These are phyloP conservation scores for Pseudonectria buxi DNA, from an alignment of 2,329 filamentous ascomycete genomes.

Conservation along the genomic window DNA sequence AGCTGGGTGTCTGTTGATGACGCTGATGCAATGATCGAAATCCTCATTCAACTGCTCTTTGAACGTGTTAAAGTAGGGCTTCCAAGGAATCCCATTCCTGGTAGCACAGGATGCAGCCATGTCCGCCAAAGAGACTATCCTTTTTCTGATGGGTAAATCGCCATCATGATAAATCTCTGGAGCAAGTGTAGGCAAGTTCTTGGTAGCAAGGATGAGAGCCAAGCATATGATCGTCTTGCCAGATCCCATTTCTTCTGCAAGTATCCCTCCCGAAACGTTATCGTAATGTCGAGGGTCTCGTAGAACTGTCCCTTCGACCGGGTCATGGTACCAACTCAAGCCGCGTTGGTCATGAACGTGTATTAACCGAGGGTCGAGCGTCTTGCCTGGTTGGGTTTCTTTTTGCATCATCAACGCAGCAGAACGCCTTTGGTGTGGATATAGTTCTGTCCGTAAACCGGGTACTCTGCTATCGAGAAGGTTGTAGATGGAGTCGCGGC, in stretches of 20 bases:
- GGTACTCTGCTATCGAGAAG: constrained; percentile 46
- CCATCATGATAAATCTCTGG: constrained; percentile 52
- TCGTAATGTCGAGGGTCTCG: constrained; percentile 68
- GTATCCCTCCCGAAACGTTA: constrained; percentile 65
- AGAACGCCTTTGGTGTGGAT: constrained; percentile 74
- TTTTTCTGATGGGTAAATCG: constrained; percentile 32
- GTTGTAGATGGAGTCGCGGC: constrained; percentile 46
- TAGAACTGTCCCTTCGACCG: constrained; percentile 54
- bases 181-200: constrained; percentile 57
- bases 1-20: constrained; percentile 51
- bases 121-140: constrained; percentile 58
- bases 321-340: constrained; percentile 62
- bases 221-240: constrained; percentile 89
- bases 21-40: constrained; percentile 47
- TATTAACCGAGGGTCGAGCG: constrained; percentile 69
- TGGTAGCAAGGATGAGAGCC: constrained; percentile 68
- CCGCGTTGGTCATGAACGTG: constrained; percentile 54
- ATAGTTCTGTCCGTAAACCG: constrained; percentile 59
- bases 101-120: constrained; percentile 70
- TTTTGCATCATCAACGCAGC: constrained; percentile 78
- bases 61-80: constrained; percentile 50
- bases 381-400: constrained; percentile 57
- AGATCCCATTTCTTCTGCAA: constrained; percentile 73
- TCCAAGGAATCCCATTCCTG: constrained; percentile 64
- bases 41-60: constrained; percentile 39